These are phyloP conservation scores for Fusarium sp. DNA, from an alignment of 2,329 filamentous ascomycete genomes.

Conservation along the genomic window DNA sequence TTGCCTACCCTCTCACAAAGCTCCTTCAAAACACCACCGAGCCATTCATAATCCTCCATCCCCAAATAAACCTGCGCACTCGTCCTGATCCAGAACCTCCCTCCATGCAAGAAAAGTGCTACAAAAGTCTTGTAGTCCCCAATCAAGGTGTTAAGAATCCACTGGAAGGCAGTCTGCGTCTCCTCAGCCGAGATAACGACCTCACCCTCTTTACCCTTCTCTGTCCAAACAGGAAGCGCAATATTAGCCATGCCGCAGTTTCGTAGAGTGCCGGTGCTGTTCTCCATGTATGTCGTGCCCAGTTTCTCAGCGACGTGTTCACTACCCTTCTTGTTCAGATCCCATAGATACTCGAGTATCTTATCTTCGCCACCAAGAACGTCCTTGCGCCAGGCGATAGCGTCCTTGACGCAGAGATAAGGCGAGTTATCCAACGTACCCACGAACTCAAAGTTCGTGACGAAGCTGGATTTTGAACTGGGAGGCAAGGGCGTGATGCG, in stretches of 20 bases:
- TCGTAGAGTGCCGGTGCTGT: constrained; percentile 68
- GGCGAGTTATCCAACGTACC: constrained; percentile 80
- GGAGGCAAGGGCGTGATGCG: constrained; percentile 57
- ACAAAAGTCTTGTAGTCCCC: constrained; percentile 78
- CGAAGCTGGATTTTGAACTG: constrained; percentile 67
- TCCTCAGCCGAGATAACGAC: constrained; percentile 49
- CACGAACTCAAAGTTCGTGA: constrained; percentile 78
- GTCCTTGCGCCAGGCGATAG: constrained; percentile 75
- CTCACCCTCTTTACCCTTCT: constrained; percentile 45
- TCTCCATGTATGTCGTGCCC: constrained; percentile 78
- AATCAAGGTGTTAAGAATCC: constrained; percentile 66
- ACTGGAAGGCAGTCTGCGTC: constrained; percentile 59
- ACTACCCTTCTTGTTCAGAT: constrained; percentile 73
- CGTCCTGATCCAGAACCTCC: constrained; percentile 75
- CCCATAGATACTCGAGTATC: constrained; percentile 72
- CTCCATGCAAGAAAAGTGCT: constrained; percentile 69
- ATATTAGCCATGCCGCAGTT: constrained; percentile 80
- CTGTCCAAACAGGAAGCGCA: constrained; percentile 69
- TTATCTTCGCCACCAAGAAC: constrained; percentile 78
- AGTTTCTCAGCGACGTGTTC: constrained; percentile 69
- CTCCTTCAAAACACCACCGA: constrained; percentile 66
- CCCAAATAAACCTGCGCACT: constrained; percentile 90
- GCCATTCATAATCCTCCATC: constrained; percentile 79
- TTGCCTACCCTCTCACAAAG: constrained; percentile 56
- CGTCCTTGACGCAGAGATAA: constrained; percentile 77